Conservation (phyloP, 2,329 filamentous ascomycete genomes). For the Fusarium tjaetaba region DNA sequence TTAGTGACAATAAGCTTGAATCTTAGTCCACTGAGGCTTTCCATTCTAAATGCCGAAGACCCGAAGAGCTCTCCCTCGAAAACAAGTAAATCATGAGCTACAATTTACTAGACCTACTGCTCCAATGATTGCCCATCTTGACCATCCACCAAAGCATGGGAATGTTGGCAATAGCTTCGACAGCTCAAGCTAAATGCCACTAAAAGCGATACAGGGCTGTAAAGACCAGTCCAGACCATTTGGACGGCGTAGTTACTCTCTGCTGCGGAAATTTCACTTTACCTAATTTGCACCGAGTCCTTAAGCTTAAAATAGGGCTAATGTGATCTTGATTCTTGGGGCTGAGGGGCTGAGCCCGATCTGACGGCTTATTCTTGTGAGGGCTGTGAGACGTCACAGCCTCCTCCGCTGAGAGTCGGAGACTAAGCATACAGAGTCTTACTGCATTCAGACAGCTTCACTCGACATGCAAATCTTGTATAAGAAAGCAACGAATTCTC, state of each 20-base stretch:
- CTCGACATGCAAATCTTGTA: background rate
- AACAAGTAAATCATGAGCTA: background rate
- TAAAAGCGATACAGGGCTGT: background rate
- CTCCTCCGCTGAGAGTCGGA: constrained; percentile 26
- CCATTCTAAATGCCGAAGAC: background rate
- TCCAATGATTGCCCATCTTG: background rate
- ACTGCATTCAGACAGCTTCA: background rate
- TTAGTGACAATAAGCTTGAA: background rate
- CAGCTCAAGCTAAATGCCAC: background rate
- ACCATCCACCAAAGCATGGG: background rate
- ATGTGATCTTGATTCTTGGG: background rate
- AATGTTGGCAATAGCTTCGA: background rate
- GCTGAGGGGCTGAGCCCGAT: constrained; percentile 22
- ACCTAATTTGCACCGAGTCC: background rate
- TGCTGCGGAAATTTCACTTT: background rate
- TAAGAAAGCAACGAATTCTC: constrained; percentile 2
- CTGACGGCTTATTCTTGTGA: constrained; percentile 15
- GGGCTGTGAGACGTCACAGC: constrained; percentile 24
- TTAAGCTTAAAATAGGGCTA: constrained; percentile 38
- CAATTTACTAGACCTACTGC: background rate
- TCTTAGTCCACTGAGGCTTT: background rate
- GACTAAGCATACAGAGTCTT: background rate
- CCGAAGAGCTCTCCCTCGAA: background rate
- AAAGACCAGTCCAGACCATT: background rate
- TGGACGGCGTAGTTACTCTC: background rate